phyloP scores from a whole-genome alignment of 2,329 filamentous ascomycete genomes.

The Cladosporium sp. region DNA sequence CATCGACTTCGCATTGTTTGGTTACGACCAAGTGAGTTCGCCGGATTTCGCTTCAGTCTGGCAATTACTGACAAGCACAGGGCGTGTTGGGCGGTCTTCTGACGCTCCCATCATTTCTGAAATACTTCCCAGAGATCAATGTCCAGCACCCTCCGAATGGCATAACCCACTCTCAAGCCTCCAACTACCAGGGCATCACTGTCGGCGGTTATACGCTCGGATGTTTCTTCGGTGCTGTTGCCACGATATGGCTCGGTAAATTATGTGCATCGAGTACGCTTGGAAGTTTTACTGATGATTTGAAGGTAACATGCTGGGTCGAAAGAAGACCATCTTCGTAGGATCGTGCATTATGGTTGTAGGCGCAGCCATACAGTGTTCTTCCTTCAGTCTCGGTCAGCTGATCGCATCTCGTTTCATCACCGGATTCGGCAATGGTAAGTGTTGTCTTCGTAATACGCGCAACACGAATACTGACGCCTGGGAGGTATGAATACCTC shows the following conservation, averaged over 20 bases:
- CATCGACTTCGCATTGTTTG: constrained; percentile 31
- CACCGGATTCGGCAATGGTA: constrained; percentile 51
- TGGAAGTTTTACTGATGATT: neutral
- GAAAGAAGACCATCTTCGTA: constrained; percentile 47
- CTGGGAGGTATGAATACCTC: constrained; percentile 48
- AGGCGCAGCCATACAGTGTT: constrained; percentile 46
- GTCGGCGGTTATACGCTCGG: constrained; percentile 36
- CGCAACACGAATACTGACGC: constrained; percentile 33
- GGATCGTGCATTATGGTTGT: constrained; percentile 51
- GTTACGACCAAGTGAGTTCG: constrained; percentile 16
- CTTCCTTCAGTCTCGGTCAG: constrained; percentile 41
- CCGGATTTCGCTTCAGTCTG: neutral
- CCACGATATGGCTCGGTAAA: constrained; percentile 45
- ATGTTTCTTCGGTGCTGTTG: constrained; percentile 48
- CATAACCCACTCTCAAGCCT: constrained; percentile 8
- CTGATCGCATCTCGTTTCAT: constrained; percentile 50
- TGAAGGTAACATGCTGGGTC: constrained; percentile 43
- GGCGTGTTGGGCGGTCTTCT: constrained; percentile 45
- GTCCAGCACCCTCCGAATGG: constrained; percentile 15
- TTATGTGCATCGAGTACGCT: neutral
- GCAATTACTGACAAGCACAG: constrained; percentile 19
- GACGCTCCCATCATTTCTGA: constrained; percentile 38
- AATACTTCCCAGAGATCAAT: constrained; percentile 40
- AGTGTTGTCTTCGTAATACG: constrained; percentile 32
- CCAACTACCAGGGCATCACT: constrained; percentile 29